These are phyloP conservation scores for Aspergillus diversus DNA, from an alignment of 495 filamentous ascomycete genomes.

Conservation along the genomic window DNA sequence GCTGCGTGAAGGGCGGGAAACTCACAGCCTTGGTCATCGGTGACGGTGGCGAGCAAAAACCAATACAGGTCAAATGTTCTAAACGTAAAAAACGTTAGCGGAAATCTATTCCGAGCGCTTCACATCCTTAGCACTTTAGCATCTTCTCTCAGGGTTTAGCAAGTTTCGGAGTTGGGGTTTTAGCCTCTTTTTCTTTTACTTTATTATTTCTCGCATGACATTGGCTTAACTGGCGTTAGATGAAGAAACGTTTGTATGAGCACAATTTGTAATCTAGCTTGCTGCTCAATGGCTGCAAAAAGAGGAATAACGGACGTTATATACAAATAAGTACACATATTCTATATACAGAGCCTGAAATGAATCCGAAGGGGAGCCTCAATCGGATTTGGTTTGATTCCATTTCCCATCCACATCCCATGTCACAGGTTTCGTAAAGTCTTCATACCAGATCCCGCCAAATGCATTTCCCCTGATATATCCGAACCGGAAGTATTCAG, in stretches of 20 bases:
- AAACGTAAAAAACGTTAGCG: neutral
- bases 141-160: neutral
- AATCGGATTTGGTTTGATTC: constrained; percentile 15
- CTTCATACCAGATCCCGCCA: constrained; percentile 63
- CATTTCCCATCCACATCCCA: constrained; percentile 61
- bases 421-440: constrained; percentile 77
- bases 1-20: constrained; percentile 73
- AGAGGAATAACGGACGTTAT: too few species aligned
- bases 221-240: too few species aligned
- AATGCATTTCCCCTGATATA: constrained; percentile 58
- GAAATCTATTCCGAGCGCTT: too few species aligned
- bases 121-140: too few species aligned
- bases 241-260: too few species aligned
- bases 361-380: neutral
- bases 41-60: constrained; percentile 40
- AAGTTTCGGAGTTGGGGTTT: neutral
- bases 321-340: neutral
- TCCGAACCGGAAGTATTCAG: constrained; percentile 83
- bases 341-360: neutral
- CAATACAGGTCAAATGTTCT: constrained; percentile 13
- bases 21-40: constrained; percentile 80
- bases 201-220: neutral
- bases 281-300: too few species aligned
- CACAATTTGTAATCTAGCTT: too few species aligned
- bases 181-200: neutral